Percentiles rank a stretch among this genome's conserved stretches.
Conservation (phyloP, 2,329 filamentous ascomycete genomes). For the Fusarium sp. region DNA sequence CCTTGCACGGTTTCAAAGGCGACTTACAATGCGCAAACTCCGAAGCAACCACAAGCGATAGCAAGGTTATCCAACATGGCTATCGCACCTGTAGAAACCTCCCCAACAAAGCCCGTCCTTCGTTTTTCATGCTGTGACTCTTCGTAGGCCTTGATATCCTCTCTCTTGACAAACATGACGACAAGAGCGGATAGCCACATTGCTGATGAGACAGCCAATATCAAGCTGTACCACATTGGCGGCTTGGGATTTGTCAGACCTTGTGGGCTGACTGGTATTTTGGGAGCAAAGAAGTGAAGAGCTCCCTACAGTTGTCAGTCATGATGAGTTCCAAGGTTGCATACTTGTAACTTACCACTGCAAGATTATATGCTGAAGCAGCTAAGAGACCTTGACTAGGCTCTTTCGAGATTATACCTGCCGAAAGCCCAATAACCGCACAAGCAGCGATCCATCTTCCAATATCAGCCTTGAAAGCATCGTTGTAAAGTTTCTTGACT, state of each 20-base stretch:
- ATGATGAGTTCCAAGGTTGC: rapidly evolving
- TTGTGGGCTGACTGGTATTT: slow-evolving; percentile 10
- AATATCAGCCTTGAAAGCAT: slow-evolving; percentile 32
- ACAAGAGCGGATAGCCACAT: slow-evolving; percentile 24
- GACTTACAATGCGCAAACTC: slow-evolving; percentile 31
- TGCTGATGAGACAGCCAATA: slow-evolving; percentile 15
- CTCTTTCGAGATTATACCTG: slow-evolving; percentile 32
- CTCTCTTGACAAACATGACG: slow-evolving; percentile 19
- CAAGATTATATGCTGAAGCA: slow-evolving; percentile 27
- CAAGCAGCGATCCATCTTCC: slow-evolving; percentile 29
- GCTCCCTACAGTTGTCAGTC: slow-evolving; percentile 9
- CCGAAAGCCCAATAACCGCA: slow-evolving; percentile 26
- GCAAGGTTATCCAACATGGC: slow-evolving; percentile 26
- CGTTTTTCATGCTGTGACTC: slow-evolving; percentile 9
- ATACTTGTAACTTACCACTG: slow-evolving; percentile 5
- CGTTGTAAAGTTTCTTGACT: slow-evolving; percentile 28
- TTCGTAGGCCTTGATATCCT: slow-evolving; percentile 1
- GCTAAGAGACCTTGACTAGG: slow-evolving; percentile 13
- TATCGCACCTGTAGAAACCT: slow-evolving; percentile 12
- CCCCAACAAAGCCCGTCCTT: background rate
- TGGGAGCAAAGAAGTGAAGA: slow-evolving; percentile 20
- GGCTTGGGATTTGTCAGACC: slow-evolving; percentile 7
- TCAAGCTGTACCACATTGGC: slow-evolving; percentile 17
- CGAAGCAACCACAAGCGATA: slow-evolving; percentile 33
- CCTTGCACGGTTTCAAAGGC: rapidly evolving